Evolutionary conservation across 495 filamentous ascomycete species (phyloP).

Genomic region (Amorphotheca resinae): DNA sequence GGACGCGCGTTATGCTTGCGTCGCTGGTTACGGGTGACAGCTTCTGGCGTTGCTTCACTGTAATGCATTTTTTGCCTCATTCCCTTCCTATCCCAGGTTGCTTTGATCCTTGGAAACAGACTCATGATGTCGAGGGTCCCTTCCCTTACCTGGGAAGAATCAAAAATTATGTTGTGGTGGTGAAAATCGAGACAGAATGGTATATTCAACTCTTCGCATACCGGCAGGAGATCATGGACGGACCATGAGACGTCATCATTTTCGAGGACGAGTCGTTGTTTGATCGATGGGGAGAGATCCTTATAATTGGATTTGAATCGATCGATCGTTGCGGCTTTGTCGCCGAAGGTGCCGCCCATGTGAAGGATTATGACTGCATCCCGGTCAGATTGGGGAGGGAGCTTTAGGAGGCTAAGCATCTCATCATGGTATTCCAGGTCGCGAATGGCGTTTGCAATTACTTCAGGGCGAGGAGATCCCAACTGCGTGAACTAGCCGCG

Average conservation of each 20-base stretch:
- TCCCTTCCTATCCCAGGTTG: slow-evolving; percentile 75
- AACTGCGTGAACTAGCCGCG: slow-evolving; percentile 68
- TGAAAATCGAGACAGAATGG: slow-evolving; percentile 89
- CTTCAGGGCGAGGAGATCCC: slow-evolving; percentile 61
- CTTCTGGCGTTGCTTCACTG: slow-evolving; percentile 61
- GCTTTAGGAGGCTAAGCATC: slow-evolving; percentile 61
- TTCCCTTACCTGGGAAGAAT: slow-evolving; percentile 57
- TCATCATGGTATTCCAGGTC: slow-evolving; percentile 89
- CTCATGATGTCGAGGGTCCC: slow-evolving; percentile 71
- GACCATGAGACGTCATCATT: slow-evolving; percentile 88
- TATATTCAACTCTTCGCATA: slow-evolving; percentile 89
- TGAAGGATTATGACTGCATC: slow-evolving; percentile 94
- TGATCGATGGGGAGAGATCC: slow-evolving; percentile 51
- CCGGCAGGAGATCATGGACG: slow-evolving; percentile 80
- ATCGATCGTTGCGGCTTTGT: slow-evolving; percentile 70
- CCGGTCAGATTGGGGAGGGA: slow-evolving; percentile 68
- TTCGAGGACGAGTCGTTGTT: slow-evolving; percentile 76
- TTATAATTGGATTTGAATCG: slow-evolving; percentile 74
- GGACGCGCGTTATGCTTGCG: slow-evolving; percentile 78
- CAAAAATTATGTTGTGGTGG: slow-evolving; percentile 91
- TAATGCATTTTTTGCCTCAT: slow-evolving; percentile 97
- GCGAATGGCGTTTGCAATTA: slow-evolving; percentile 61
- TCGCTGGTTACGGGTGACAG: slow-evolving; percentile 62
- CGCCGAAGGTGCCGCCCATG: slow-evolving; percentile 85
- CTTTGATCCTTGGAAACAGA: slow-evolving; percentile 60